A percentile compares a stretch with the other conserved stretches of the same genome.
Conservation (phyloP, 306 rosid genomes). For the Fragaria nilgerrensis region DNA sequence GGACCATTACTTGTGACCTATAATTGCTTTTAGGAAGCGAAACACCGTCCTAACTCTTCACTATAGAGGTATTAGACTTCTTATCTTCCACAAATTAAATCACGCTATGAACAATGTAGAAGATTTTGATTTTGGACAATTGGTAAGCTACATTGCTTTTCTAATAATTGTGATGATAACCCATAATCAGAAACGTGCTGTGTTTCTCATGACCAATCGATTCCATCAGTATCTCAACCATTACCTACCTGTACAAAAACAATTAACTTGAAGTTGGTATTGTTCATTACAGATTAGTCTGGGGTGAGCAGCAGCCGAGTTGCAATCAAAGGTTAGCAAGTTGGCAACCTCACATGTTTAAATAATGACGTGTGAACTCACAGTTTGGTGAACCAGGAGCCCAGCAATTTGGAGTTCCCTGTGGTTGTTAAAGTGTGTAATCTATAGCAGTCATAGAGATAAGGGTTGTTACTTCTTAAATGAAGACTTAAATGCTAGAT, state of each 20-base stretch:
- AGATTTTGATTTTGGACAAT: neutral
- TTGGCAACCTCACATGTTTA: neutral
- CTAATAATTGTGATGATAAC: neutral
- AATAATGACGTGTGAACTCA: neutral
- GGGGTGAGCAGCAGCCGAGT: neutral
- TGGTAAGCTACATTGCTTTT: neutral
- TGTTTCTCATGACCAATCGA: neutral
- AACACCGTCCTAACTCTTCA: neutral
- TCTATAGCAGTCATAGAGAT: neutral
- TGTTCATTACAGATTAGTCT: neutral
- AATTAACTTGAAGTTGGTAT: neutral
- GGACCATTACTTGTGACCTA: neutral
- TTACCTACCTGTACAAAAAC: neutral
- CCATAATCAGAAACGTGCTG: neutral
- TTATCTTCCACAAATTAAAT: neutral
- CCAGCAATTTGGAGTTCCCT: neutral
- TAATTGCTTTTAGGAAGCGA: neutral
- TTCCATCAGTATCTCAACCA: neutral
- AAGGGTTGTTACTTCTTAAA: neutral
- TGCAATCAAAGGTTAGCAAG: constrained; percentile 1
- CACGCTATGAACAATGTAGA: neutral
- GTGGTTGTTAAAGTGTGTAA: neutral
- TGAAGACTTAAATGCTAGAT: constrained; percentile 4
- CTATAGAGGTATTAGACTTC: neutral
- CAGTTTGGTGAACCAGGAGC: neutral